Percentiles rank a stretch among this genome's conserved stretches.
These are phyloP conservation scores for Osmanthus fragrans DNA, from an alignment of 257 asterid species.

Conservation along the genomic window DNA sequence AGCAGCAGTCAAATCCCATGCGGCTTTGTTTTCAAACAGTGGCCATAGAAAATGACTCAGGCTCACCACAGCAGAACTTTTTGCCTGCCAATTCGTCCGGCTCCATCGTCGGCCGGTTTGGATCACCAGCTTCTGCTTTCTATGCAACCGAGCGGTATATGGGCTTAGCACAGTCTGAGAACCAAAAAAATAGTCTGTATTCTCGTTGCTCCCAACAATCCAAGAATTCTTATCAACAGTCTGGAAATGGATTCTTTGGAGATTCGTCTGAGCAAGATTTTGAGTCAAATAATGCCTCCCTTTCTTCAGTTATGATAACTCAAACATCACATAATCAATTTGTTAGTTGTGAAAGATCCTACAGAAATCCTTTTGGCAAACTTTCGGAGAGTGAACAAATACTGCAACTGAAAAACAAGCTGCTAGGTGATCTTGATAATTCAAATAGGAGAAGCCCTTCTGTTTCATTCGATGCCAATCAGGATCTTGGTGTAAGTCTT, in stretches of 20 bases:
- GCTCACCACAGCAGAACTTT: conserved; percentile 24
- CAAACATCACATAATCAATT: conserved; percentile 22
- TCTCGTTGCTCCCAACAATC: conserved; percentile 26
- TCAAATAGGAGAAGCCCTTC: conserved; percentile 34
- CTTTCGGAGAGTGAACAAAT: conserved; percentile 53
- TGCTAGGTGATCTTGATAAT: conserved; percentile 56
- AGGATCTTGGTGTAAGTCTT: conserved; percentile 49
- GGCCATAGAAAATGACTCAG: conserved; percentile 20
- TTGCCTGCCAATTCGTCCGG: conserved; percentile 39
- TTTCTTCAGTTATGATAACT: conserved; percentile 16
- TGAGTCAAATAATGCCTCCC: conserved; percentile 12
- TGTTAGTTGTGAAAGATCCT: conserved; percentile 27
- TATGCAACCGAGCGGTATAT: conserved; percentile 49
- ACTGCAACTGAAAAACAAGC: conserved; percentile 50
- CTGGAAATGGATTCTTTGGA: conserved; percentile 33
- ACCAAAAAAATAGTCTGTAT: conserved; percentile 22
- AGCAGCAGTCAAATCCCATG: conserved; percentile 30
- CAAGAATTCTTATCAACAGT: conserved; percentile 32
- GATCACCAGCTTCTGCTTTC: conserved; percentile 59
- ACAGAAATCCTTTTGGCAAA: conserved; percentile 44
- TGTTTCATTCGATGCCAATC: conserved; percentile 34
- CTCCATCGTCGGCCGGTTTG: conserved; percentile 53
- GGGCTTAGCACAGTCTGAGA: conserved; percentile 47
- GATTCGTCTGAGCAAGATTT: conserved; percentile 28
- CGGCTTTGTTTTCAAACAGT: conserved; percentile 36